phyloP scores from a whole-genome alignment of 805 yeast genomes.

The Lipomyces mesembrius region DNA sequence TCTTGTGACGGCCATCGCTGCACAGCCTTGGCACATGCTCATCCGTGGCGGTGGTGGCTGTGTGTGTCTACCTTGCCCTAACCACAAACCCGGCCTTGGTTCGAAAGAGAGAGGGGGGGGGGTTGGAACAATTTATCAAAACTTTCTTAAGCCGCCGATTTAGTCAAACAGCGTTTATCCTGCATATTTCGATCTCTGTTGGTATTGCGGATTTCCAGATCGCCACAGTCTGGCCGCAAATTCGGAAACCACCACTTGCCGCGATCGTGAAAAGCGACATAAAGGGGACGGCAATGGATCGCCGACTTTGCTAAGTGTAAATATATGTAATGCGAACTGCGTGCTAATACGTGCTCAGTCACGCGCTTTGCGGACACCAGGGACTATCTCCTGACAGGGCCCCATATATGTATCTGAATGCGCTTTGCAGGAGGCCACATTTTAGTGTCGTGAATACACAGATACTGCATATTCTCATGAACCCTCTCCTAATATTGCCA shows the following conservation, averaged over 20 bases:
- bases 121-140: too few relatives aligned
- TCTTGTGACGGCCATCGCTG: constrained; percentile 2
- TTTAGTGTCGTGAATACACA: background rate
- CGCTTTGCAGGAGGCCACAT: background rate
- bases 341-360: background rate
- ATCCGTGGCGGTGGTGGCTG: background rate
- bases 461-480: background rate
- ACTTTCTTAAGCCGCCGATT: too few relatives aligned
- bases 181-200: too few relatives aligned
- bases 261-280: too few relatives aligned
- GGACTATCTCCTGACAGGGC: background rate
- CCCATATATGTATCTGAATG: background rate
- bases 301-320: background rate
- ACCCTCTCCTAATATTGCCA: background rate
- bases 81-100: background rate
- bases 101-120: too few relatives aligned
- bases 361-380: background rate
- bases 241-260: too few relatives aligned
- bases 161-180: too few relatives aligned
- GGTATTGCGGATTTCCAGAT: too few relatives aligned
- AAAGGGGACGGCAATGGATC: background rate
- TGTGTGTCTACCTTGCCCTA: background rate
- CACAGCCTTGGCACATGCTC: constrained; percentile 1
- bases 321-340: background rate
- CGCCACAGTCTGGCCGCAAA: too few relatives aligned